Base-by-base conservation (phyloP, 2,329 filamentous ascomycete genomes). In the Diaporthe amygdali region DNA sequence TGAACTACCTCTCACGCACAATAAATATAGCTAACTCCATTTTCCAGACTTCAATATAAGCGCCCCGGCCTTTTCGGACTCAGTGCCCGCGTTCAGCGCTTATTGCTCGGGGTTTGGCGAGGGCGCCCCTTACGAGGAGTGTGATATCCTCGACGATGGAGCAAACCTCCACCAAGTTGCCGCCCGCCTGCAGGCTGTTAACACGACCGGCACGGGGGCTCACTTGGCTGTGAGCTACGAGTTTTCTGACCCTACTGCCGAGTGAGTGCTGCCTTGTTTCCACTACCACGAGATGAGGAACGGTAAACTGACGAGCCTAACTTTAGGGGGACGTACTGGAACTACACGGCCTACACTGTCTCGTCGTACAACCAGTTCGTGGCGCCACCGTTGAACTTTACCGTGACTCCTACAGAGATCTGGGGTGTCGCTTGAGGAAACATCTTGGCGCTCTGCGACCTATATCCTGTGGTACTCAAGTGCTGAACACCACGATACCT, bases 171-270 rank as follows among this genome's bases (percentile, higher is more conserved):
- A 44, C 30, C 59, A 52, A 20, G 71, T 72, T 22, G 54, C 61
- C 22, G 68, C 71, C 46, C 55, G 68, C 44, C 55, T 72, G 39
- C n/a, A 70, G 47, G 37, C 68, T 15, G 41, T 44, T 52, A 72
- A 72, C 39, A 49, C 54, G 5, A 71, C 44, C 46, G 52, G 56
- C n/a, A 51, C 68, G 22, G 68, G 44, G 5, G 71, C 71, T 34
- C 68, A 70, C 49, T 25, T 72, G 61, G 68, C 52, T 2, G 68
- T 72, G 46, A 72, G 71, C 54, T 72, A 70, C 20, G 59, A 72
- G 46, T 72, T 70, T 39, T n/a, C 41, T 2, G 68, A 69, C n/a
- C 59, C 59, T 6, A 47, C 47, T 32, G 61, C 46, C 7, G 25
- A 52, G 71, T 72, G 47, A 70, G 68, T 68, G n/a, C 9, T 25